Evolutionary conservation across 176 grass and related monocot species (phyloP).

Genomic region (Alloteropsis semialata): DNA sequence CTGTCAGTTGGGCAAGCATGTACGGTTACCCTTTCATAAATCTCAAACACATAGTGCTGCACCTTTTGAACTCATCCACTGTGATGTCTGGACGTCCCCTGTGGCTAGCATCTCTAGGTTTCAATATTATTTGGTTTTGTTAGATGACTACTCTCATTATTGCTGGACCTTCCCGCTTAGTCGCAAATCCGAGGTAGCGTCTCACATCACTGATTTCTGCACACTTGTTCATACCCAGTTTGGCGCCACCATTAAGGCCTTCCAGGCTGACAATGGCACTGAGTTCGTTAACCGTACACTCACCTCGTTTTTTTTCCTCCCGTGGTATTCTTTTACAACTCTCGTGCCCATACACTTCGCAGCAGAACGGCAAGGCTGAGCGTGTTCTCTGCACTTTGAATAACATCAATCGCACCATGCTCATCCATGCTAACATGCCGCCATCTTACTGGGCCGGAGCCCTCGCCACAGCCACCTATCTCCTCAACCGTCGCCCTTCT

Average conservation of each 20-base stretch:
- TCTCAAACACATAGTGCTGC: no score
- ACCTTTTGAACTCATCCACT: no score
- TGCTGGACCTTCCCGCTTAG: neutral
- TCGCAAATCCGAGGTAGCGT: neutral
- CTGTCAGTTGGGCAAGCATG: no score
- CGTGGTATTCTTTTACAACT: no score
- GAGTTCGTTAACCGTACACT: no score
- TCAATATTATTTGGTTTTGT: neutral
- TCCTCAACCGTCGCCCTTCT: neutral
- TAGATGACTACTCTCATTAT: neutral
- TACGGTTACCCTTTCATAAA: no score
- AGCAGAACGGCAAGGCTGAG: no score
- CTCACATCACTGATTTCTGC: neutral
- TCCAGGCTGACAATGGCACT: no score
- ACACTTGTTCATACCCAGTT: no score
- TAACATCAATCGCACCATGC: neutral
- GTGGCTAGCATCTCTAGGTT: neutral
- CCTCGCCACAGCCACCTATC: neutral
- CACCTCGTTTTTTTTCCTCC: no score
- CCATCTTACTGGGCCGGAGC: neutral
- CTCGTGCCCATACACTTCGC: no score
- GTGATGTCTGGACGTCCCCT: neutral
- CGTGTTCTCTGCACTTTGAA: neutral
- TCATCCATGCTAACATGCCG: neutral
- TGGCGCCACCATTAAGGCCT: no score